These are phyloP conservation scores for Cynara cardunculus DNA, from an alignment of 129 eudicot genomes.

Conservation along the genomic window DNA sequence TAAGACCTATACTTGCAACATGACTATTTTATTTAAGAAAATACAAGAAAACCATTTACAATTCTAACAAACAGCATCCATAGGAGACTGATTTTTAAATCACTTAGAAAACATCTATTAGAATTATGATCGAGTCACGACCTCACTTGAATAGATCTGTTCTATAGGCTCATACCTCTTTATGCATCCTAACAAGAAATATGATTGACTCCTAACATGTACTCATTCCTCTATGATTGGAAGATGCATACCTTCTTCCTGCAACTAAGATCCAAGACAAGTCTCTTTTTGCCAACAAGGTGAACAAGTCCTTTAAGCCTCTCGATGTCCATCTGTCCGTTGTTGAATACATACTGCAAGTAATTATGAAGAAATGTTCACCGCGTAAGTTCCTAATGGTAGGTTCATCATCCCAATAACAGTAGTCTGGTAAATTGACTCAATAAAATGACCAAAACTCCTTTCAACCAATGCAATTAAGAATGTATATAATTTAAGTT, in stretches of 20 bases:
- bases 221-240: not conserved
- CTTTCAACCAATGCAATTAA: no score
- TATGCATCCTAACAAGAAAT: slow-evolving; percentile 23
- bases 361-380: not conserved
- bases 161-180: slow-evolving; percentile 58
- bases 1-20: not conserved
- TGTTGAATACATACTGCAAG: slow-evolving; percentile 84
- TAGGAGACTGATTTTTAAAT: not conserved
- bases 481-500: no score
- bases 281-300: slow-evolving; percentile 72
- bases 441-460: not conserved
- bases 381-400: not conserved
- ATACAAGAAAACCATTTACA: not conserved
- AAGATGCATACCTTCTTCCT: slow-evolving; percentile 72
- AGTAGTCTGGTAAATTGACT: no score
- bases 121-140: not conserved
- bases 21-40: no score
- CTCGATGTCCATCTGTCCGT: slow-evolving; percentile 85
- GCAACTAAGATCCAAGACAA: slow-evolving; percentile 95
- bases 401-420: not conserved
- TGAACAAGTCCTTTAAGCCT: slow-evolving; percentile 79
- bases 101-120: not conserved
- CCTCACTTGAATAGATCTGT: no score
- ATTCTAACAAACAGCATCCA: not conserved
- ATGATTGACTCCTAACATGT: not conserved